These are phyloP conservation scores for Nakazawaea peltata DNA, from an alignment of 805 yeast genomes.

Conservation along the genomic window DNA sequence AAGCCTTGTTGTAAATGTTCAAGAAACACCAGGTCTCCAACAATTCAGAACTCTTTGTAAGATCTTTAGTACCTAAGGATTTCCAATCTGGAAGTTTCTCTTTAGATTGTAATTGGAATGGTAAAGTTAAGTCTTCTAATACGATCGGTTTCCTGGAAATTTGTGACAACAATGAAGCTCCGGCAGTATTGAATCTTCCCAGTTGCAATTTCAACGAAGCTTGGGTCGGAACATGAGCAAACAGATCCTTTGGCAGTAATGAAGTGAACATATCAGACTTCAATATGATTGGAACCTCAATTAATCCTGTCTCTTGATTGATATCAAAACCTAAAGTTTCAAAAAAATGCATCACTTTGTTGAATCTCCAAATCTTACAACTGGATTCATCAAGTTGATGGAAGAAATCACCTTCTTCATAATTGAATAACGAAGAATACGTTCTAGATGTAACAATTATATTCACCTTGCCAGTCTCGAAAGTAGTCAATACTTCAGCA, in stretches of 20 bases:
- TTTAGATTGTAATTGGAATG: conserved; percentile 16
- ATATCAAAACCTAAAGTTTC: conserved; percentile 38
- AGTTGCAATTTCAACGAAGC: conserved; percentile 1
- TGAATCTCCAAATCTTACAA: conserved; percentile 54
- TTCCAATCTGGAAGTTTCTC: conserved; percentile 18
- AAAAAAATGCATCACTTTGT: conserved; percentile 47
- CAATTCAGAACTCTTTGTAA: conserved; percentile 29
- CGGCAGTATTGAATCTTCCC: background rate
- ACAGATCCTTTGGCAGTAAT: background rate
- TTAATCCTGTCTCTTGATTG: background rate
- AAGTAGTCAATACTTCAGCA: conserved; percentile 34
- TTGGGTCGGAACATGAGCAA: background rate
- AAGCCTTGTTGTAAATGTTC: conserved; percentile 58
- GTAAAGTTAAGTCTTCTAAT: conserved; percentile 24
- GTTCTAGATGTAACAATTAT: conserved; percentile 40
- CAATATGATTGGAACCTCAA: background rate
- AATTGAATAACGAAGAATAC: conserved; percentile 26
- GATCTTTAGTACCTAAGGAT: conserved; percentile 12
- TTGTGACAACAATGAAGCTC: background rate
- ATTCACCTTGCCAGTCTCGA: conserved; percentile 34
- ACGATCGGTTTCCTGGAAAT: conserved; percentile 1
- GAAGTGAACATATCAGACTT: background rate
- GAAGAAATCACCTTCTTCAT: conserved; percentile 37
- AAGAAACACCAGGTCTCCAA: conserved; percentile 71
- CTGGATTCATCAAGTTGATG: conserved; percentile 34